These are phyloP conservation scores for Decorospora gaudefroyi DNA, from an alignment of 2,329 filamentous ascomycete genomes.

Conservation along the genomic window DNA sequence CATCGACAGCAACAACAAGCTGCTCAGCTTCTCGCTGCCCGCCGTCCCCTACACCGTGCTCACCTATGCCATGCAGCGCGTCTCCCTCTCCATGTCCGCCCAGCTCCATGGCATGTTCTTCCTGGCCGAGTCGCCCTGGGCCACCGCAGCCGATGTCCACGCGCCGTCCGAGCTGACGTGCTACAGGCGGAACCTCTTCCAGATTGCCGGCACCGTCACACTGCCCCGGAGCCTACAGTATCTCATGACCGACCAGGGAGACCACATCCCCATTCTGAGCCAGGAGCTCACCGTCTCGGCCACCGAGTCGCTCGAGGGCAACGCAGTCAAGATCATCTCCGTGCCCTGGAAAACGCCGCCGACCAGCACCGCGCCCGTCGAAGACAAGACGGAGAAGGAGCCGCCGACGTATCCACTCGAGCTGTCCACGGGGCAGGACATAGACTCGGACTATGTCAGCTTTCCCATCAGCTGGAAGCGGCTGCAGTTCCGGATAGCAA, in stretches of 20 bases:
- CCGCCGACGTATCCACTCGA: slow-evolving; percentile 79
- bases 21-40: slow-evolving; percentile 57
- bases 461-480: slow-evolving; percentile 95
- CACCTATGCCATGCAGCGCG: slow-evolving; percentile 65
- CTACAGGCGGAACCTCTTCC: slow-evolving; percentile 93
- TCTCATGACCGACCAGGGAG: slow-evolving; percentile 80
- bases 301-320: slow-evolving; percentile 92
- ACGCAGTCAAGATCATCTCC: slow-evolving; percentile 89
- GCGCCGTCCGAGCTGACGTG: slow-evolving; percentile 81
- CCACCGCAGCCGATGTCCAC: slow-evolving; percentile 59
- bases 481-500: slow-evolving; percentile 91
- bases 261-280: slow-evolving; percentile 77
- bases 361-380: slow-evolving; percentile 70
- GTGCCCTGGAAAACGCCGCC: slow-evolving; percentile 98
- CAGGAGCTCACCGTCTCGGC: slow-evolving; percentile 90
- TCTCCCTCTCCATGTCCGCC: slow-evolving; percentile 69
- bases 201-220: slow-evolving; percentile 88
- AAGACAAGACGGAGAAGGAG: slow-evolving; percentile 78
- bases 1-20: slow-evolving; percentile 66
- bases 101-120: slow-evolving; percentile 91
- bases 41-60: slow-evolving; percentile 62
- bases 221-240: slow-evolving; percentile 77
- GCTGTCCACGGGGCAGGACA: slow-evolving; percentile 66
- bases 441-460: slow-evolving; percentile 81
- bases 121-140: slow-evolving; percentile 76